phyloP scores from a whole-genome alignment of 1,284 basidiomycete species.

The Irpex lacteus region DNA sequence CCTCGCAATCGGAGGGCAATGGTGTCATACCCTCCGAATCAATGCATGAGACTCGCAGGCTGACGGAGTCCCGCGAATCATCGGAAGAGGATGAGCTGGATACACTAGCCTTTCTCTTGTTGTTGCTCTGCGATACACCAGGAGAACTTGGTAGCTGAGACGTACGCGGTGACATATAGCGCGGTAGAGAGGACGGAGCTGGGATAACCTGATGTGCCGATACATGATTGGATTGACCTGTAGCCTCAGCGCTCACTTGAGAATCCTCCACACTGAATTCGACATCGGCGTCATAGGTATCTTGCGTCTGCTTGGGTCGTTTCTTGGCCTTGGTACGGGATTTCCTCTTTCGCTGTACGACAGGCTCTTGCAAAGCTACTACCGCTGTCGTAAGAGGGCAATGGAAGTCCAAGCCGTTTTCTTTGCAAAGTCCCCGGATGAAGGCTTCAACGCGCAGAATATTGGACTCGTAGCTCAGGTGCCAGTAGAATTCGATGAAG shows the following conservation, averaged over 20 bases:
- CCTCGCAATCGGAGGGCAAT: constrained; percentile 2
- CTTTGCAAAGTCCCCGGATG: not conserved
- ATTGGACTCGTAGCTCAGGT: constrained; percentile 3
- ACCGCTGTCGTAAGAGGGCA: not conserved
- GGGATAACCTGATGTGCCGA: not conserved
- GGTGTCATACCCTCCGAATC: constrained; percentile 4
- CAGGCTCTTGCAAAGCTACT: not conserved
- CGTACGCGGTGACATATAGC: not conserved
- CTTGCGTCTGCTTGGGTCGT: not conserved
- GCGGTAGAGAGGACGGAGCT: not conserved
- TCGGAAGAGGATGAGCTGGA: not conserved
- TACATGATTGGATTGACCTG: not conserved
- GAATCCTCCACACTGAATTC: not conserved
- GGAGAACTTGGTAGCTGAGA: not conserved
- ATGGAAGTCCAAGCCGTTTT: not conserved
- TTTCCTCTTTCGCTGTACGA: not conserved
- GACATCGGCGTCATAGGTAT: not conserved
- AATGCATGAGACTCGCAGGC: not conserved
- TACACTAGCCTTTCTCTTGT: constrained; percentile 2
- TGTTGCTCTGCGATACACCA: not conserved
- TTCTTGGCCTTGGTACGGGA: not conserved
- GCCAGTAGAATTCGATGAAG: constrained; percentile 29
- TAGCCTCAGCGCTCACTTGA: not conserved
- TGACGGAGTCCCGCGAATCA: not conserved
- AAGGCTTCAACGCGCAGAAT: not conserved